phyloP scores from a whole-genome alignment of 2,329 filamentous ascomycete species.

The Lasiodiplodia hormozganensis region DNA sequence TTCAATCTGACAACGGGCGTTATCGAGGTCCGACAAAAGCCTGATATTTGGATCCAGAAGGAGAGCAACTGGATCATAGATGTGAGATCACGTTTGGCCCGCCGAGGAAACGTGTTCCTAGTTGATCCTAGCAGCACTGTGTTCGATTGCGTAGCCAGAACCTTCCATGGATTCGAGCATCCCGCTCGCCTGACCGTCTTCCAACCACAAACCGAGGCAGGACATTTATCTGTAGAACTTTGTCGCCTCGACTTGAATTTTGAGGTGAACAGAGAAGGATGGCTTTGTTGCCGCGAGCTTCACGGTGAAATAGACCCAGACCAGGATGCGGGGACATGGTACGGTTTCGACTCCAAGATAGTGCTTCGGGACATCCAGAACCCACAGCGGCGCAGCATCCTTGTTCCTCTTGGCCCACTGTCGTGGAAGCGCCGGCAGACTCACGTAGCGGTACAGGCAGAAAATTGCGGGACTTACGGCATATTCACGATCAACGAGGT shows the following conservation, averaged over 20 bases:
- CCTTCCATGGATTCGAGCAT: constrained; percentile 62
- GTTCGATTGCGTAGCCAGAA: constrained; percentile 47
- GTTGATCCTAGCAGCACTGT: constrained; percentile 58
- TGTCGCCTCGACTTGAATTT: constrained; percentile 63
- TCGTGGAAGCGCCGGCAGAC: constrained; percentile 40
- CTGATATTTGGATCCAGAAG: constrained; percentile 50
- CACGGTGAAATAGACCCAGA: constrained; percentile 55
- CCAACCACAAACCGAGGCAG: constrained; percentile 45
- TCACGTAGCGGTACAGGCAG: constrained; percentile 54
- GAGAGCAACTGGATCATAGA: constrained; percentile 51
- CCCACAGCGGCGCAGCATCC: constrained; percentile 54
- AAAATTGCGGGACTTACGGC: constrained; percentile 50
- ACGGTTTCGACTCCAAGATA: constrained; percentile 66
- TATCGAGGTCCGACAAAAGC: constrained; percentile 61
- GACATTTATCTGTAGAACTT: constrained; percentile 56
- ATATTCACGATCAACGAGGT: constrained; percentile 62
- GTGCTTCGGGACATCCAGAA: constrained; percentile 58
- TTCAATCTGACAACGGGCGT: constrained; percentile 55
- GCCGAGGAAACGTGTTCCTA: constrained; percentile 42
- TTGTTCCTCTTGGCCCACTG: constrained; percentile 59
- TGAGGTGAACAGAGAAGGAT: constrained; percentile 50
- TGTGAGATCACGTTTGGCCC: constrained; percentile 37
- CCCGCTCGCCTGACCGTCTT: constrained; percentile 53
- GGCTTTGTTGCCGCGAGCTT: constrained; percentile 60
- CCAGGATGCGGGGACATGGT: constrained; percentile 65